These are phyloP conservation scores for Malus asiatica DNA, from an alignment of 306 rosid genomes.

Conservation along the genomic window DNA sequence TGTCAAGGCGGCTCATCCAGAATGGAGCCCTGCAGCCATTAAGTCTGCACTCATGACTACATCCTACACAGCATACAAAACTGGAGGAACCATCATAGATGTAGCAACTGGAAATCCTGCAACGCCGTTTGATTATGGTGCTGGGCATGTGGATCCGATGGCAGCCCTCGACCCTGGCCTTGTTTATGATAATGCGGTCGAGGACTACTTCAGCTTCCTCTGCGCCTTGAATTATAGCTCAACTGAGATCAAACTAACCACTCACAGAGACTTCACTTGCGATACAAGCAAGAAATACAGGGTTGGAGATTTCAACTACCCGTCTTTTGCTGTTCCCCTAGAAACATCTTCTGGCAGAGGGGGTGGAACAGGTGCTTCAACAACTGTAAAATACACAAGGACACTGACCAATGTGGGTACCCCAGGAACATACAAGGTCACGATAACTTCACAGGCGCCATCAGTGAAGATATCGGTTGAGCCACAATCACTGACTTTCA, in stretches of 20 bases:
- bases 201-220: conserved; percentile 67
- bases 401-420: conserved; percentile 68
- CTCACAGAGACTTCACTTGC: conserved; percentile 46
- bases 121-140: conserved; percentile 77
- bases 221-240: conserved; percentile 73
- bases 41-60: conserved; percentile 96
- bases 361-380: conserved; percentile 33
- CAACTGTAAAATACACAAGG: conserved; percentile 51
- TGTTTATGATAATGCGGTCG: conserved; percentile 48
- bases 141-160: conserved; percentile 80
- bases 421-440: conserved; percentile 50
- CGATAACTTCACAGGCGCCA: conserved; percentile 32
- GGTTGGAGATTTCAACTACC: conserved; percentile 72
- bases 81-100: conserved; percentile 51
- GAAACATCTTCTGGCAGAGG: conserved; percentile 39
- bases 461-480: conserved; percentile 58
- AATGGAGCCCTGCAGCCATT: conserved; percentile 90
- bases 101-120: conserved; percentile 52
- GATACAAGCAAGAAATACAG: conserved; percentile 43
- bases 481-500: conserved; percentile 59
- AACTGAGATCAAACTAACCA: conserved; percentile 32
- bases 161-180: conserved; percentile 94
- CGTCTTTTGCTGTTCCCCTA: conserved; percentile 79
- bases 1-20: conserved; percentile 62
- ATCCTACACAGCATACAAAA: conserved; percentile 52